Evolutionary conservation across 2,329 filamentous ascomycete species (phyloP).

Genomic region (Cercospora sp.): DNA sequence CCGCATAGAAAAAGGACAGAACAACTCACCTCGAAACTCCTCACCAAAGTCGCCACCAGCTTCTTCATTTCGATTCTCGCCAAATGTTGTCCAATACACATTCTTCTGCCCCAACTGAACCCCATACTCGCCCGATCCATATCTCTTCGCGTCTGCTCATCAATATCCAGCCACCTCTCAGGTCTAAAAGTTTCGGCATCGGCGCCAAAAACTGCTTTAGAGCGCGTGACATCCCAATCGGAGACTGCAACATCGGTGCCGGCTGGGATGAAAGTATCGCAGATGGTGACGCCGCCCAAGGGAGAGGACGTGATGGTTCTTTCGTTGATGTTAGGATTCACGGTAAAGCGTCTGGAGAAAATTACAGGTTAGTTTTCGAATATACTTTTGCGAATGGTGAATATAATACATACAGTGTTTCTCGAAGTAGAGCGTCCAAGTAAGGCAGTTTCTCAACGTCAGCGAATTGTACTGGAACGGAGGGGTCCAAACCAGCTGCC

Average conservation of each 20-base stretch:
- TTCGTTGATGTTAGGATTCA: constrained; percentile 15
- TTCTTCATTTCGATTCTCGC: constrained; percentile 42
- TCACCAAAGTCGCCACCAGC: constrained; percentile 20
- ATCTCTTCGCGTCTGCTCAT: constrained; percentile 36
- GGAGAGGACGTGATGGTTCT: constrained; percentile 12
- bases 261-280: constrained; percentile 42
- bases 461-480: constrained; percentile 1
- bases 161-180: constrained; percentile 49
- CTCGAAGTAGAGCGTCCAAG: constrained; percentile 16
- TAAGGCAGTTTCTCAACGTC: constrained; percentile 20
- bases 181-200: constrained; percentile 48
- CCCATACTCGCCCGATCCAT: constrained; percentile 49
- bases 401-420: constrained; percentile 20
- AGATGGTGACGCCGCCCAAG: constrained; percentile 8
- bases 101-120: constrained; percentile 48
- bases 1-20: no score
- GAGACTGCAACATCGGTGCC: constrained; percentile 43
- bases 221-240: constrained; percentile 42
- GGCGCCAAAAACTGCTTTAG: constrained; percentile 39
- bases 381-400: not conserved
- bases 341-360: constrained; percentile 1
- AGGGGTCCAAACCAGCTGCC: constrained; percentile 1
- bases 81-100: constrained; percentile 49
- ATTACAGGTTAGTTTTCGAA: not conserved
- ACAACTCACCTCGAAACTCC: constrained; percentile 13